These are phyloP conservation scores for Protomyces inouyei DNA, from an alignment of 1,139 yeast genomes.

Conservation along the genomic window DNA sequence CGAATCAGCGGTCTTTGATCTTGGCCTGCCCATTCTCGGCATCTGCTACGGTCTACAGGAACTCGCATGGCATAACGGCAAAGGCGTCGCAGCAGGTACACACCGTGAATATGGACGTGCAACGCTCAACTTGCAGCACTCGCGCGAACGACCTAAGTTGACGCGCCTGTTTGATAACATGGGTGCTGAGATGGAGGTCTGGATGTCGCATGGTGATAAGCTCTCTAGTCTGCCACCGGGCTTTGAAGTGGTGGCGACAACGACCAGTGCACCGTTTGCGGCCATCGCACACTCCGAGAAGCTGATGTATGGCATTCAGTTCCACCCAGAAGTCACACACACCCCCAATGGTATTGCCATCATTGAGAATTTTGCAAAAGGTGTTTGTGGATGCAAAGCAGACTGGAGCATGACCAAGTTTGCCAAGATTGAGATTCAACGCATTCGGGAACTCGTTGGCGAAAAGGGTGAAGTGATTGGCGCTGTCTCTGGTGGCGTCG, in stretches of 20 bases:
- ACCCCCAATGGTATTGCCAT: constrained; percentile 83
- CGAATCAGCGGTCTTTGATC: constrained; percentile 84
- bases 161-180: constrained; percentile 80
- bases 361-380: constrained; percentile 86
- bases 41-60: constrained; percentile 99
- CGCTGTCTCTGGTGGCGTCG: constrained; percentile 99
- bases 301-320: constrained; percentile 87
- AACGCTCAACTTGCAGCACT: constrained; percentile 56
- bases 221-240: constrained; percentile 85
- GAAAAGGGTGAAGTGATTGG: constrained; percentile 99
- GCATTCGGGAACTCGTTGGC: constrained; percentile 87
- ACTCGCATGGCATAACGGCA: constrained; percentile 89
- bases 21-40: constrained; percentile 90
- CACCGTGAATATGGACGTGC: constrained; percentile 99
- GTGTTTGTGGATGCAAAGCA: constrained; percentile 77
- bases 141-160: constrained; percentile 1
- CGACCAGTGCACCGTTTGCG: constrained; percentile 92
- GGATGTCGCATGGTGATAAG: constrained; percentile 99
- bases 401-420: constrained; percentile 99
- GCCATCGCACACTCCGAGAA: constrained; percentile 76
- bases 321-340: constrained; percentile 99
- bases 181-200: constrained; percentile 53
- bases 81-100: constrained; percentile 92
- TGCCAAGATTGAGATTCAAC: constrained; percentile 89
- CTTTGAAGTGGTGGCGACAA: constrained; percentile 81